A percentile compares a stretch with the other conserved stretches of the same genome.
Evolutionary conservation across 2,329 filamentous ascomycete genomes (phyloP).

Genomic region (Didymellaceae sp.): DNA sequence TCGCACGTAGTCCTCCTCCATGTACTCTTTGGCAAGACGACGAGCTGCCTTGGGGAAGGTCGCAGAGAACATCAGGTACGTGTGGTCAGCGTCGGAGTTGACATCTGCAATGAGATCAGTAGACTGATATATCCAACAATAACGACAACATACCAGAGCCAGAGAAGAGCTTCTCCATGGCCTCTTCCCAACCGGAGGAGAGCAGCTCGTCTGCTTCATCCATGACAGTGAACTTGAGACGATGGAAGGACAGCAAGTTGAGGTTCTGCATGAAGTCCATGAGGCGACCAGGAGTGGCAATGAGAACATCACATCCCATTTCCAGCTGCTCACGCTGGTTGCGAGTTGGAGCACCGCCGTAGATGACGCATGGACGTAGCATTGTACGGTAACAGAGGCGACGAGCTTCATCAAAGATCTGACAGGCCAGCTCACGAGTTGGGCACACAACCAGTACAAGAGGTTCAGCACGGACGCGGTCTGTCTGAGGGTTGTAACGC

Average conservation of each 20-base stretch:
- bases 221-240: constrained; percentile 67
- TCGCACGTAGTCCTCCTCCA: constrained; percentile 75
- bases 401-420: constrained; percentile 94
- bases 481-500: constrained; percentile 58
- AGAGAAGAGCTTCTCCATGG: constrained; percentile 76
- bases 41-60: constrained; percentile 87
- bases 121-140: not conserved
- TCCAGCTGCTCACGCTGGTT: constrained; percentile 75
- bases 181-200: constrained; percentile 75
- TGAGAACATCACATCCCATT: constrained; percentile 86
- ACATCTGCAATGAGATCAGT: constrained; percentile 57
- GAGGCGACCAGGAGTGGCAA: constrained; percentile 87
- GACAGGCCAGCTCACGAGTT: constrained; percentile 86
- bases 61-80: constrained; percentile 86
- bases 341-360: constrained; percentile 78
- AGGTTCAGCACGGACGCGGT: constrained; percentile 77
- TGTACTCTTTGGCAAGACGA: constrained; percentile 75
- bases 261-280: constrained; percentile 80
- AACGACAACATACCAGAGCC: constrained; percentile 72
- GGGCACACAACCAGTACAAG: constrained; percentile 85
- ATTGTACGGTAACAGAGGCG: constrained; percentile 94
- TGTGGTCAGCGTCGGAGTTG: constrained; percentile 75
- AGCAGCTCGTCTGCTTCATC: constrained; percentile 97
- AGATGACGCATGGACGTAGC: constrained; percentile 88
- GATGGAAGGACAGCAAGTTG: constrained; percentile 71